Evolutionary conservation across 2,329 filamentous ascomycete species (phyloP).

Genomic region (Stagonosporopsis vannaccii): DNA sequence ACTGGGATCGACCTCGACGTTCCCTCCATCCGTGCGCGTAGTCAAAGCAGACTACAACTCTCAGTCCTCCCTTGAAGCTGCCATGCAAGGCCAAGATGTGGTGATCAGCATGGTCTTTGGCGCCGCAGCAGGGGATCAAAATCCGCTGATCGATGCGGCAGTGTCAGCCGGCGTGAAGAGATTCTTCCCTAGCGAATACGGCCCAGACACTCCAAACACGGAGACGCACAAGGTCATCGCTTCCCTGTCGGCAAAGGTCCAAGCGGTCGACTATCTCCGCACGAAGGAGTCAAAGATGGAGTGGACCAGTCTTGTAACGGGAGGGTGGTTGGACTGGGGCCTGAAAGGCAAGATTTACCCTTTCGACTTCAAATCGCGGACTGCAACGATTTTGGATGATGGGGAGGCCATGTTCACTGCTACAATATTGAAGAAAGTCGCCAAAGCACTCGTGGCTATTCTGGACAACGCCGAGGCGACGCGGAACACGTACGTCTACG

Average conservation of each 20-base stretch:
- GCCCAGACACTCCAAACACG: slow-evolving; percentile 29
- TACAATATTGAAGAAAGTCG: not conserved
- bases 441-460: not conserved
- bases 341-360: not conserved
- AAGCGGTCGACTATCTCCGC: not conserved
- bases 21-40: not conserved
- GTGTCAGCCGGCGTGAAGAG: slow-evolving; percentile 45
- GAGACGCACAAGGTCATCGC: not conserved
- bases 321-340: not conserved
- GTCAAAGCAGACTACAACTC: not conserved
- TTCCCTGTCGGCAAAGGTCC: not conserved
- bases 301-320: not conserved
- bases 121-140: slow-evolving; percentile 18
- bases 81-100: slow-evolving; percentile 37
- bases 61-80: not conserved
- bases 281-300: not conserved
- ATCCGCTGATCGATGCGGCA: slow-evolving; percentile 45
- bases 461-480: not conserved
- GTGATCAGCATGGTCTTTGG: slow-evolving; percentile 39
- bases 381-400: not conserved
- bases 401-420: not conserved
- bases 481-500: not conserved
- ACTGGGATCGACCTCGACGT: not conserved
- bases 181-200: slow-evolving; percentile 50
- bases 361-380: not conserved